Base-by-base conservation (phyloP, 345 rosid genomes). In the Turritis glabra region DNA sequence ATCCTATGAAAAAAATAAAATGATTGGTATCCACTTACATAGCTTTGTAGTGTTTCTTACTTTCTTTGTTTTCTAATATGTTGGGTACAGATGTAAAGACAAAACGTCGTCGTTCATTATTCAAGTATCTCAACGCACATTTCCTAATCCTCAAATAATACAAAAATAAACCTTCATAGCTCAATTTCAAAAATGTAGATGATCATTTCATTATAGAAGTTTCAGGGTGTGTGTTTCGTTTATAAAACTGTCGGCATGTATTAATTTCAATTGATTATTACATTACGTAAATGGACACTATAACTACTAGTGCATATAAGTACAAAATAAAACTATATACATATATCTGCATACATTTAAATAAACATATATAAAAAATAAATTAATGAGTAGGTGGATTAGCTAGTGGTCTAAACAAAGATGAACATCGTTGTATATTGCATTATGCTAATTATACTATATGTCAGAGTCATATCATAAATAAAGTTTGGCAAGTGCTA, bases 181-280 rank as follows among this genome's bases (percentile, higher is more conserved):
- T 43, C 27, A 32, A 19, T 5, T 22, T 64, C 1, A 30, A 27
- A 64, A 44, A 12, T 43, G 41, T 17, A 22, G 27, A 64, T 22
- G 48, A 41, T 40, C 25, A 13, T 41, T 30, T 27, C 11, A 38
- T 64, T 41, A 4, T 44, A 64, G 15, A 56, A 33, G 26, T 56
- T 56, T 54, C 21, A 3, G 52, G 53, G 35, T 26, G 47, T 64
- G 47, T 54, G 65, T n/a, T 21, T 27, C 26, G 48, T 44, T 17
- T 26, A 21, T 37, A 17, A 47, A 66, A 57, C 67, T 74, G 78
- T 74, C 78, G 78, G 78, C 78, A 73, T 1, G 54, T 41, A 62
- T 15, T 64, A 43, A 21, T 55, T 50, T 53, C 37, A 35, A 10
- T 14, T 52, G 29, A 72, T 52, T 38, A 73, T 43, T 54, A 17